A percentile compares a stretch with the other conserved stretches of the same genome.
phyloP scores from a whole-genome alignment of 1,139 yeast genomes.

The Wickerhamiella pararugosa region DNA sequence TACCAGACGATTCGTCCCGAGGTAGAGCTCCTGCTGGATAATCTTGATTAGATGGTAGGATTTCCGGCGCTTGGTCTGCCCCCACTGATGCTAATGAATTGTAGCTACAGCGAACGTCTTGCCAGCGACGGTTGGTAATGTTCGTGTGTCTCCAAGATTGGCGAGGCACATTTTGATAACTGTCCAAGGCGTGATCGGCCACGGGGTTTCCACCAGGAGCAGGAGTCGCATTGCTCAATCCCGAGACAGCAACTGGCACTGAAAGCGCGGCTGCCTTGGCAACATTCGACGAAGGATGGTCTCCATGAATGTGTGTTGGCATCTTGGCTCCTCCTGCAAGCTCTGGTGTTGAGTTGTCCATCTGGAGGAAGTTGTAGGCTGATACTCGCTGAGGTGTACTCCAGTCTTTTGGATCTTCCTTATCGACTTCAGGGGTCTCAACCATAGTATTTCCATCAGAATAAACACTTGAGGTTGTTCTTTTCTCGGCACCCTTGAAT shows the following conservation, averaged over 20 bases:
- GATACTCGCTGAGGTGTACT: constrained; percentile 25
- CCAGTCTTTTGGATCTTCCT: constrained; percentile 15
- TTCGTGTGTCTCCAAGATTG: constrained; percentile 65
- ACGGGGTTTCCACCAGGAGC: constrained; percentile 19
- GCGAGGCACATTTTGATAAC: constrained; percentile 19
- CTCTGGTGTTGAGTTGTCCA: constrained; percentile 20
- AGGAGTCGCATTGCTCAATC: background rate
- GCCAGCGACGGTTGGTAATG: constrained; percentile 28
- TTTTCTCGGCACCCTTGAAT: constrained; percentile 16
- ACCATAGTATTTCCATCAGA: constrained; percentile 13
- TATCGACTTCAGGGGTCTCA: constrained; percentile 13
- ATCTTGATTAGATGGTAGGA: constrained; percentile 1
- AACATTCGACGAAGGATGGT: constrained; percentile 3
- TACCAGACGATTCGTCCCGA: constrained; percentile 17
- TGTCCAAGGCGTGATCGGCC: constrained; percentile 7
- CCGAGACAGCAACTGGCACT: background rate
- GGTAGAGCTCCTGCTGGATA: constrained; percentile 6
- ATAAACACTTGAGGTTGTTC: background rate
- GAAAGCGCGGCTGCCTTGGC: constrained; percentile 4
- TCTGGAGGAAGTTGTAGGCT: constrained; percentile 23
- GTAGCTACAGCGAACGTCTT: constrained; percentile 41
- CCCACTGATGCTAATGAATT: constrained; percentile 66
- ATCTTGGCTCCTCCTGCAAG: constrained; percentile 10
- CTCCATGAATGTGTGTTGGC: constrained; percentile 1
- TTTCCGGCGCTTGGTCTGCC: constrained; percentile 5